Conservation (phyloP, 2,329 filamentous ascomycete genomes). For the Pseudonectria buxi region DNA sequence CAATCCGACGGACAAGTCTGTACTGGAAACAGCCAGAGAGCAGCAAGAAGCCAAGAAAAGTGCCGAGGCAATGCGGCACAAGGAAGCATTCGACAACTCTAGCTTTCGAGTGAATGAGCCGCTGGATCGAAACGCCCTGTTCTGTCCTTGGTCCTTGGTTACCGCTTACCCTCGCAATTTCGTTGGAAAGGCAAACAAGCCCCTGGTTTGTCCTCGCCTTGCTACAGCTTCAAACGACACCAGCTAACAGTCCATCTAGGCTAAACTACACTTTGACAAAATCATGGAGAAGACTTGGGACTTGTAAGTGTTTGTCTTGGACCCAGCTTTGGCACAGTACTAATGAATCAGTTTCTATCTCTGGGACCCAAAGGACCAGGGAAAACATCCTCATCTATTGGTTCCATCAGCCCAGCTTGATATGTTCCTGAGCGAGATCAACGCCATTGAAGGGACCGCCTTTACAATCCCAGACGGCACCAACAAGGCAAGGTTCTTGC, state of each 20-base stretch:
- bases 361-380: conserved; percentile 41
- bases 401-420: conserved; percentile 61
- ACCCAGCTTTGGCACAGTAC: background rate
- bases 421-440: conserved; percentile 58
- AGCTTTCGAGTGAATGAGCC: conserved; percentile 19
- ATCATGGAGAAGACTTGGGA: conserved; percentile 64
- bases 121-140: conserved; percentile 22
- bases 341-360: conserved; percentile 56
- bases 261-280: conserved; percentile 45
- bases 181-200: conserved; percentile 46
- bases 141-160: conserved; percentile 49
- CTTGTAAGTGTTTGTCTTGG: conserved; percentile 51
- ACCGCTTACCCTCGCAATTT: conserved; percentile 53
- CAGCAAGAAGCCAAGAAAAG: background rate
- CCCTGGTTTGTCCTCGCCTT: conserved; percentile 31
- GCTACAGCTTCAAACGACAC: background rate
- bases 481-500: conserved; percentile 48
- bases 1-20: background rate
- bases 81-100: conserved; percentile 16
- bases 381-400: conserved; percentile 53
- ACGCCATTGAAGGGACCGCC: conserved; percentile 44
- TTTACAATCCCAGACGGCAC: conserved; percentile 52
- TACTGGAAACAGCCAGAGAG: conserved; percentile 1
- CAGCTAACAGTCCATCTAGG: conserved; percentile 25
- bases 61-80: conserved; percentile 5